Percentiles rank a stretch among this genome's conserved stretches.
phyloP scores from a whole-genome alignment of 2,329 filamentous ascomycete species.

The Fusarium liriodendri region DNA sequence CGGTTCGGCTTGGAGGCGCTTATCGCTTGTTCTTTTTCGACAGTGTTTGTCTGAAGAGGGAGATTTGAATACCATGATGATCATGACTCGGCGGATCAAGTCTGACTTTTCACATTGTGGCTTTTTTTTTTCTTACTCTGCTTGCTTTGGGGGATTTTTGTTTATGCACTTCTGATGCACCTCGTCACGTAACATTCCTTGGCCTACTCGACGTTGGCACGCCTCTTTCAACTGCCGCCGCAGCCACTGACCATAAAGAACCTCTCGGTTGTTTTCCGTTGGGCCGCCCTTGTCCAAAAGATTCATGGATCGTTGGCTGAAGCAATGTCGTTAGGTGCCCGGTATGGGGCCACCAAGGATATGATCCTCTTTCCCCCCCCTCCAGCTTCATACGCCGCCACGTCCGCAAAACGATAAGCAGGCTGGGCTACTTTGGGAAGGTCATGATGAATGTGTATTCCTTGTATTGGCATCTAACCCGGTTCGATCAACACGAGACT shows the following conservation, averaged over 20 bases:
- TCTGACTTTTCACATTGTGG: neutral
- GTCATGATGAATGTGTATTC: constrained; percentile 21
- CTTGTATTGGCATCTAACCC: neutral
- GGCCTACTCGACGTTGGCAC: neutral
- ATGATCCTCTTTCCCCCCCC: neutral
- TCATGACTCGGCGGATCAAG: constrained; percentile 5
- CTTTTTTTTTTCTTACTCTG: neutral
- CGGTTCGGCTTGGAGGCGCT: constrained; percentile 20
- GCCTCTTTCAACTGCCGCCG: constrained; percentile 2
- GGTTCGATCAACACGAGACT: constrained; percentile 9
- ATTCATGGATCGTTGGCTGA: neutral
- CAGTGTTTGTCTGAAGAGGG: neutral
- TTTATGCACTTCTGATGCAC: constrained; percentile 1
- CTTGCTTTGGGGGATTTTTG: neutral
- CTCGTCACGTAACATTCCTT: constrained; percentile 4
- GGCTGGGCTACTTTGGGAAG: constrained; percentile 39
- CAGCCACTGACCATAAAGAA: neutral
- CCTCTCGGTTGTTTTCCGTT: constrained; percentile 18
- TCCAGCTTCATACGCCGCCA: constrained; percentile 18
- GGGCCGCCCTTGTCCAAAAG: neutral
- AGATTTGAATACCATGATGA: neutral
- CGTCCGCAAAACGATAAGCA: constrained; percentile 27
- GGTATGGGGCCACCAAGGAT: neutral
- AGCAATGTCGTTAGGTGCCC: neutral
- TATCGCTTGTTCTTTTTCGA: constrained; percentile 10